Base-by-base conservation (phyloP, 176 grass and related monocot species). In the Tuctoria greenei region DNA sequence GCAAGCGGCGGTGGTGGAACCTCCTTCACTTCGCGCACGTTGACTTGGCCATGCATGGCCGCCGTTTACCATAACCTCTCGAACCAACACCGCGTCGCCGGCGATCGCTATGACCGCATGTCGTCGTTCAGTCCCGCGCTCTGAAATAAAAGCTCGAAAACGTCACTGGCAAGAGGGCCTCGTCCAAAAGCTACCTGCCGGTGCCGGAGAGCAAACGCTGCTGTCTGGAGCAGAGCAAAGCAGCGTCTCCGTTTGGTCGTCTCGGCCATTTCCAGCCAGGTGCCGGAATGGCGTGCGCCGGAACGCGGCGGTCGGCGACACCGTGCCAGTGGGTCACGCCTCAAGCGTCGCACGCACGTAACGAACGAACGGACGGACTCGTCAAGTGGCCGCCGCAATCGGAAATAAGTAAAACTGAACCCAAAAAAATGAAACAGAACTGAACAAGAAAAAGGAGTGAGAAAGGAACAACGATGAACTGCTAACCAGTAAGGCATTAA, bases 41-140 rank as follows among this genome's bases (percentile, higher is more conserved):
- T 84, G 74, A 77, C 56, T 2, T 1, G 56, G 66, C 12, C n/a
- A n/a, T n/a, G n/a, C 41, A 10, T 18, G 7, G 44, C 5, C 41
- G 10, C 13, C 2, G 42, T 24, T 20, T 24, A 2, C 10, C 8
- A 35, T 36, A 35, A 51, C 40, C 18, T 20, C 14, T 37, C 68
- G 50, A 73, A 49, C 26, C 28, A 79, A 79, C 75, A 50, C 83
- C 60, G 75, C 50, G 82, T 57, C 4, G 25, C 20, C 21, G 11
- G 12, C 16, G 31, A 28, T 12, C 16, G 20, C 43, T 18, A 43
- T 37, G n/a, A 10, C 54, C 54, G 67, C 13, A 12, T 15, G 5
- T 61, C 57, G 25, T 26, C 25, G 24, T 28, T 15, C n/a, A 24
- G 13, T 56, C 55, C 23, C 6, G 6, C 4, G 0, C 11, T 16